Conservation (phyloP, 1,284 basidiomycete species). For the Takashimella koratensis region DNA sequence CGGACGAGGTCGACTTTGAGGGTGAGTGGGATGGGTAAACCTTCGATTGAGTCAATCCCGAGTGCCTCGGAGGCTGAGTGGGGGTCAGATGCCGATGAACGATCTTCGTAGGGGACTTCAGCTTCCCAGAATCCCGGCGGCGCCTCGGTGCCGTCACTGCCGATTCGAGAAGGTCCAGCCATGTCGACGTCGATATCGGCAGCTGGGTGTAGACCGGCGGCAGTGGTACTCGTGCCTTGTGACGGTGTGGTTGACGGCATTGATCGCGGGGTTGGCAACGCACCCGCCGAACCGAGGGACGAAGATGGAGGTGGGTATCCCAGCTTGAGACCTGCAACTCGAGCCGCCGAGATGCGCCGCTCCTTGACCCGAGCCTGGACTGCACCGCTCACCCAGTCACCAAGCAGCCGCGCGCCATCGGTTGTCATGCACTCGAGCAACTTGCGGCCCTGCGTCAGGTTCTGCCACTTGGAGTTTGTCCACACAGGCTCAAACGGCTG, state of each 20-base stretch:
- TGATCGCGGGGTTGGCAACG: not conserved
- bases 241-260: not conserved
- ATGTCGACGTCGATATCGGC: not conserved
- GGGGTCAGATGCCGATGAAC: constrained; percentile 14
- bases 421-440: constrained; percentile 33
- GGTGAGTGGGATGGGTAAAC: constrained; percentile 1
- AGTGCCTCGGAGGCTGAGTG: constrained; percentile 6
- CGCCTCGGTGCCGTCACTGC: not conserved
- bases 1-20: constrained; percentile 26
- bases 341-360: not conserved
- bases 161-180: not conserved
- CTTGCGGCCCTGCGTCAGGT: constrained; percentile 16
- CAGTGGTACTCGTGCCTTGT: not conserved
- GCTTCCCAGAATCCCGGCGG: constrained; percentile 28
- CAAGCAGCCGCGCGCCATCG: constrained; percentile 26
- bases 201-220: not conserved
- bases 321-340: not conserved
- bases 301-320: not conserved
- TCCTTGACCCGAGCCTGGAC: not conserved
- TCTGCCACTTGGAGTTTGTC: constrained; percentile 31
- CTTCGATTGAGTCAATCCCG: not conserved
- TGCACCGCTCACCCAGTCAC: constrained; percentile 34
- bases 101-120: constrained; percentile 23
- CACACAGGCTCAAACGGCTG: constrained; percentile 33
- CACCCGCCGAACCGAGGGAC: not conserved